Evolutionary conservation across 805 yeast species (phyloP).

Genomic region (Starmerella bacillaris): DNA sequence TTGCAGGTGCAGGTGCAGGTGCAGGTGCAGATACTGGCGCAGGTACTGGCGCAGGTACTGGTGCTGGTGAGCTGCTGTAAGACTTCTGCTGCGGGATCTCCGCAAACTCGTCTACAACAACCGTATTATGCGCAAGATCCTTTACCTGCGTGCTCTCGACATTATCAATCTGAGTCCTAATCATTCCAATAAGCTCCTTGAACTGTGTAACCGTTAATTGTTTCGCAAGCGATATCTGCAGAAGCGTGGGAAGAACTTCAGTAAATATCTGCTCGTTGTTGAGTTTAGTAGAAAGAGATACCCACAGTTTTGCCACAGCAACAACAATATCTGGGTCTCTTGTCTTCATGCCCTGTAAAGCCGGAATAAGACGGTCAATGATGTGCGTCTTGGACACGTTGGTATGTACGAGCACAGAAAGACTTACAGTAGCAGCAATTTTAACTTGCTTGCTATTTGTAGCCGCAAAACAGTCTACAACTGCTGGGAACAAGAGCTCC

Average conservation of each 20-base stretch:
- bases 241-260: constrained; percentile 36
- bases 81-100: neutral
- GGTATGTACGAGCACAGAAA: constrained; percentile 9
- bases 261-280: constrained; percentile 36
- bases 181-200: constrained; percentile 24
- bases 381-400: constrained; percentile 50
- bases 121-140: constrained; percentile 9
- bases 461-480: constrained; percentile 57
- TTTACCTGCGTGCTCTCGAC: constrained; percentile 29
- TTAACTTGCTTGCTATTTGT: constrained; percentile 75
- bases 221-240: constrained; percentile 33
- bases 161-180: constrained; percentile 27
- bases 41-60: neutral
- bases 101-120: neutral
- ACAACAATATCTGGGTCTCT: constrained; percentile 48
- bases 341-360: constrained; percentile 57
- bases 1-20: neutral
- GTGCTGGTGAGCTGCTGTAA: neutral
- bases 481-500: constrained; percentile 52
- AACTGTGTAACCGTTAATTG: constrained; percentile 30
- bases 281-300: constrained; percentile 22
- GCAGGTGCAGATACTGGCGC: neutral
- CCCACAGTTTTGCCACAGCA: constrained; percentile 31
- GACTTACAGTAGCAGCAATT: constrained; percentile 22
- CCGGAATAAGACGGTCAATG: constrained; percentile 63